Base-by-base conservation (phyloP, 495 filamentous ascomycete species). In the Penicillium pancosmium region DNA sequence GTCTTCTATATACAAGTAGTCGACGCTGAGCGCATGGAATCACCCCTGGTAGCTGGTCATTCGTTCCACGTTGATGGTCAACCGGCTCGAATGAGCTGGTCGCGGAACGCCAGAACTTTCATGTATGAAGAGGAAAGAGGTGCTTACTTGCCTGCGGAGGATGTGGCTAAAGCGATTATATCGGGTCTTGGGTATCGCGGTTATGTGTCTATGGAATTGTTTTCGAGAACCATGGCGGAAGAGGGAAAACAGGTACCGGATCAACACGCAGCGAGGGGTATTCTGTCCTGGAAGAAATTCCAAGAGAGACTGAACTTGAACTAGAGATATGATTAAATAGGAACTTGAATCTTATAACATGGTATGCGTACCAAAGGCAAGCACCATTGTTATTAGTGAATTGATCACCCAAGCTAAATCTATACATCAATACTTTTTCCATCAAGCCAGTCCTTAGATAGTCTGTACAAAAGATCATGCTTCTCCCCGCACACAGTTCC, bases 1-100 rank as follows among this genome's bases (percentile, higher is more conserved):
- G 78, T 92, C 0, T 89, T 89, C 63, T 89, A 86, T 61, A 78
- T 91, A 9, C 89, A 92, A 68, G 78, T 91, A 33, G 87, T 86
- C 5, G 88, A 92, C 63, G 89, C 84, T 7, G 86, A 88, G 65
- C 74, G 79, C 21, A 74, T 91, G 25, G 53, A 62, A 2, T 57
- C 74, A 25, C 87, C 87, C 5, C 69, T 91, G 5, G 65, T 82
- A 0, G 59, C 73, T 5, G 82, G 79, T 15, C 88, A 91, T 67
- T 71, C 79, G 9, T 90, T 84, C 66, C 83, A 88, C 68, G 71
- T 82, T n/a, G 69, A 80, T 0, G 81, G 75, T 10, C 87, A 91
- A 71, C 83, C 83, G 35, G 71, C 84, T 4, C 72, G 86, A 15
- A 91, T 91, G 89, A 88, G 80, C 65, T 92, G 89, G 89, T 86